Base-by-base conservation (phyloP, 495 filamentous ascomycete genomes). In the Penicillium goetzii region DNA sequence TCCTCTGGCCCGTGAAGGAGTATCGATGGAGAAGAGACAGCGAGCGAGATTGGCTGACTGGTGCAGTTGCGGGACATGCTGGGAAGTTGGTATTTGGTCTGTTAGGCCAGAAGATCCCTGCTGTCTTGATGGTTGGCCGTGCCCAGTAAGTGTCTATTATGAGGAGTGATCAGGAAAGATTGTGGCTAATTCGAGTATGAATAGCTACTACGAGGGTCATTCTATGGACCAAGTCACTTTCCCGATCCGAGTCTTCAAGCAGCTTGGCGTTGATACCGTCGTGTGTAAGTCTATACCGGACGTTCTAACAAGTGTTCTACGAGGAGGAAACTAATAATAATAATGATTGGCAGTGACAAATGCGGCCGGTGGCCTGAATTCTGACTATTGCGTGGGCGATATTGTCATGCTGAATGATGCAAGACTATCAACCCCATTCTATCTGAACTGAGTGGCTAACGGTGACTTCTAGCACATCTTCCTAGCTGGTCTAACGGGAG, bases 121-220 rank as follows among this genome's bases (percentile, higher is more conserved):
- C 86, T 4, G 87, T 91, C 4, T 79, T 92, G 67, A 88, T 93
- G 82, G 86, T 90, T 70, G 90, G 90, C 40, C 81, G 90, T 67
- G 83, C 84, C 61, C 90, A 92, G 90, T 92, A 49, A 82, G 89
- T 80, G 40, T 52, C 21, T 30, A 51, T n/a, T 17, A 34, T 17
- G 26, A 66, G 51, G 25, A 40, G 5, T 43, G n/a, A 2, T 0
- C 11, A 12, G 8, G 14, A 34, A 14, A 45, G 28, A 3, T 34
- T 2, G 14, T 8, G 47, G 28, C 54, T 61, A 26, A 62, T 55
- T 23, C 3, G 11, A 19, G 17, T 9, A 30, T 30, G 30, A 19
- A 32, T 54, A 92, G 90, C 74, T 92, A 88, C 73, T 93, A 90
- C 72, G 90, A 93, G 76, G 90, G 90, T 12, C 84, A 92, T 73